phyloP scores from a whole-genome alignment of 2,329 filamentous ascomycete genomes.

The Colletotrichum sp. region DNA sequence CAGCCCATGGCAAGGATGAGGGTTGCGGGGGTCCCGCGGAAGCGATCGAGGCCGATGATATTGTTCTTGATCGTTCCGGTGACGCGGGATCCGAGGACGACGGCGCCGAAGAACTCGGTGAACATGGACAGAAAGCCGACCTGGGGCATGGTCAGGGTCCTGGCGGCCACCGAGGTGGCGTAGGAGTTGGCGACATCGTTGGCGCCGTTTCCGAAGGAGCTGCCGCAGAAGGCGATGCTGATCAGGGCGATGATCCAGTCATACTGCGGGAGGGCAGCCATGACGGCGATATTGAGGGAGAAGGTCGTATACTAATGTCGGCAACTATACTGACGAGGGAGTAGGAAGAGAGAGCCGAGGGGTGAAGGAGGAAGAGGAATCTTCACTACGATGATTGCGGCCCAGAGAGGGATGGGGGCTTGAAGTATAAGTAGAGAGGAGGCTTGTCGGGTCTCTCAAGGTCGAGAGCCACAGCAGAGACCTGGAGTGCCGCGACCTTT shows the following conservation, averaged over 20 bases:
- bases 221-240: conserved; percentile 20
- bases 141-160: conserved; percentile 56
- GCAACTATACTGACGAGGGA: too few relatives aligned
- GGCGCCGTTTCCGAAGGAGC: conserved; percentile 18
- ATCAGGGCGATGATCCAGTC: conserved; percentile 22
- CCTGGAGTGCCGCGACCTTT: conserved; percentile 11
- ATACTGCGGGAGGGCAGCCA: conserved; percentile 18
- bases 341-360: background rate
- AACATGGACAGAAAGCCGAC: conserved; percentile 52
- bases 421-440: background rate
- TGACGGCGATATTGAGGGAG: background rate
- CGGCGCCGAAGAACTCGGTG: conserved; percentile 58
- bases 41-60: conserved; percentile 43
- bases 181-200: conserved; percentile 46
- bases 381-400: background rate
- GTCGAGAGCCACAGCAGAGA: background rate
- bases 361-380: background rate
- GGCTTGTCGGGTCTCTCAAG: background rate
- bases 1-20: conserved; percentile 17
- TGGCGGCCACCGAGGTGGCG: conserved; percentile 55
- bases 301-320: background rate
- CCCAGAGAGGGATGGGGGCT: background rate
- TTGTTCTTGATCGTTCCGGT: conserved; percentile 47
- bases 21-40: conserved; percentile 27
- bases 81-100: conserved; percentile 52